These are phyloP conservation scores for Earliella scabrosa DNA, from an alignment of 1,284 basidiomycete species.

Conservation along the genomic window DNA sequence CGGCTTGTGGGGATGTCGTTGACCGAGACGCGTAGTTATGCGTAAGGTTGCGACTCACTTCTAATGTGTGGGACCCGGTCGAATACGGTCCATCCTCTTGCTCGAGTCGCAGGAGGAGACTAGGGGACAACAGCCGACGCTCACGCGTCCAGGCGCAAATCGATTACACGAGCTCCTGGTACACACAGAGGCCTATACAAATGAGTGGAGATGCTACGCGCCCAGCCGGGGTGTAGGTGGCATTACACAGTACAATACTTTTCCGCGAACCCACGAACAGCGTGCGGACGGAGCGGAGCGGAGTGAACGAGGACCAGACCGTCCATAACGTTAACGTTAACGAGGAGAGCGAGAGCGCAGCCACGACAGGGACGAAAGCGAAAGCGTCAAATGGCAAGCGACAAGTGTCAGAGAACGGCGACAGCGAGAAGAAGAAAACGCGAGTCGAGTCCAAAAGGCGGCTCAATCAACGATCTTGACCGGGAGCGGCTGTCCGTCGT, in stretches of 20 bases:
- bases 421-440: not conserved
- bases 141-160: not conserved
- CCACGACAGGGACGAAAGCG: not conserved
- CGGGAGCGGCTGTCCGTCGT: constrained; percentile 12
- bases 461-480: constrained; percentile 10
- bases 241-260: constrained; percentile 14
- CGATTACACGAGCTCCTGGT: constrained; percentile 7
- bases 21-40: too few relatives aligned
- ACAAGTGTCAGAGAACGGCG: not conserved
- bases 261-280: not conserved
- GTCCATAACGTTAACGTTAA: too few relatives aligned
- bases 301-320: not conserved
- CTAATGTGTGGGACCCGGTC: not conserved
- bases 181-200: constrained; percentile 14
- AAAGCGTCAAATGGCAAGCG: not conserved
- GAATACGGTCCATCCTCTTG: not conserved
- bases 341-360: too few relatives aligned
- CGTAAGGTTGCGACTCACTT: too few relatives aligned
- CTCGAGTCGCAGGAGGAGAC: too few relatives aligned
- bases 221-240: not conserved
- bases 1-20: too few relatives aligned
- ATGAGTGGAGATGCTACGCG: constrained; percentile 6
- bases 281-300: constrained; percentile 1
- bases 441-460: not conserved
- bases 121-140: not conserved